A percentile compares a stretch with the other conserved stretches of the same genome.
phyloP scores from a whole-genome alignment of 2,329 filamentous ascomycete species.

The Apiospora phragmitis region DNA sequence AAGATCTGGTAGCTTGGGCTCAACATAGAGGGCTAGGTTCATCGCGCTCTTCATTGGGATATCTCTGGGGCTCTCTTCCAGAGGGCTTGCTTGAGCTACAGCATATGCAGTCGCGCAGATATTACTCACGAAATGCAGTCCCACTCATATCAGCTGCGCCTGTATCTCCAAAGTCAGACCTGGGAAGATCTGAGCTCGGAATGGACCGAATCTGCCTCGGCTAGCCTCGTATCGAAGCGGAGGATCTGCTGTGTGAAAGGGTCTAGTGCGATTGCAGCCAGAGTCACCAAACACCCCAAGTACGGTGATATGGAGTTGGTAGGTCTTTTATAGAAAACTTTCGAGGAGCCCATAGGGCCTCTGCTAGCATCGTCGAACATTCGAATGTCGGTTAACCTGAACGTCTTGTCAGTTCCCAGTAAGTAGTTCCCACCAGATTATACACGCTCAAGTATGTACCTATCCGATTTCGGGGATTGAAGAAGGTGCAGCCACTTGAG shows the following conservation, averaged over 20 bases:
- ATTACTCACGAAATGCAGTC: neutral
- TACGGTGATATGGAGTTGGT: neutral
- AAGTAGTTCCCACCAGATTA: neutral
- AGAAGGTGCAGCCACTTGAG: slow-evolving; percentile 10
- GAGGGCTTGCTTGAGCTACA: neutral
- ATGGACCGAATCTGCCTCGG: neutral
- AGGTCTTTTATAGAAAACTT: neutral
- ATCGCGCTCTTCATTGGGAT: neutral
- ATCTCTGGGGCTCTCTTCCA: neutral
- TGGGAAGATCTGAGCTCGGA: neutral
- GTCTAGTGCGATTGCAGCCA: neutral
- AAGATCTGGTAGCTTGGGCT: neutral
- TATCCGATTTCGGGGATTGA: neutral
- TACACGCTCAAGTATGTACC: neutral
- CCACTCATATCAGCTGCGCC: neutral
- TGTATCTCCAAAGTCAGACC: neutral
- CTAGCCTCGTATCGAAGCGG: neutral
- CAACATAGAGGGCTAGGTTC: neutral
- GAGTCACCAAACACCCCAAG: neutral
- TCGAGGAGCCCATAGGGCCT: neutral
- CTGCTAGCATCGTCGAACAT: slow-evolving; percentile 1
- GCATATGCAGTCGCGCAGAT: neutral
- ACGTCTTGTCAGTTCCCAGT: neutral
- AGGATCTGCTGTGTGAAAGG: slow-evolving; percentile 9
- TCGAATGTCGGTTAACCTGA: neutral